These are phyloP conservation scores for Pugionium cornutum DNA, from an alignment of 345 rosid genomes.

Conservation along the genomic window DNA sequence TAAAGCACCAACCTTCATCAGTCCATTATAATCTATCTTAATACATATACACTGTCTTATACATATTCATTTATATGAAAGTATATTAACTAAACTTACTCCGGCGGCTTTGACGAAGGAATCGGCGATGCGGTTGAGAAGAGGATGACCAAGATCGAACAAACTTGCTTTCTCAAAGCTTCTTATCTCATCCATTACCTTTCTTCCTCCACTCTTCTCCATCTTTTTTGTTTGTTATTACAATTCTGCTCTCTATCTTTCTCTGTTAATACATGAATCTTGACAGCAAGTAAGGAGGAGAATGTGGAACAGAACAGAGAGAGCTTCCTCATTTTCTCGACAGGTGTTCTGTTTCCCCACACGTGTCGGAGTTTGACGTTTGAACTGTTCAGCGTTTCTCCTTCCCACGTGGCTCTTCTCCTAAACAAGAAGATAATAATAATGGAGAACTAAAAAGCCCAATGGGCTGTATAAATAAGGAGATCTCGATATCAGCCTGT, in stretches of 20 bases:
- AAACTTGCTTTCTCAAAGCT: constrained; percentile 59
- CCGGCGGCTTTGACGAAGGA: constrained; percentile 93
- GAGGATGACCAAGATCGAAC: constrained; percentile 93
- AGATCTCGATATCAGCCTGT: constrained; percentile 8
- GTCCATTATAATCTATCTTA: neutral
- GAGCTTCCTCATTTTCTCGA: constrained; percentile 9
- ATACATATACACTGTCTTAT: neutral
- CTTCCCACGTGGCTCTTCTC: constrained; percentile 27
- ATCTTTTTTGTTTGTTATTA: neutral
- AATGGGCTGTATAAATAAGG: constrained; percentile 14
- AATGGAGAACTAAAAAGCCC: too few relatives aligned
- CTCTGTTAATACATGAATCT: neutral
- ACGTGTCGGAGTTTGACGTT: constrained; percentile 37
- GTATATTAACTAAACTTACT: constrained; percentile 37
- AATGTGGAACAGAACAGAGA: constrained; percentile 29
- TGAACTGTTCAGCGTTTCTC: constrained; percentile 24
- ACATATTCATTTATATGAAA: too few relatives aligned
- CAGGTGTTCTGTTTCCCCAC: constrained; percentile 33
- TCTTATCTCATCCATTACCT: constrained; percentile 52
- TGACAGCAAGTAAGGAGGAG: constrained; percentile 26
- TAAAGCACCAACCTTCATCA: constrained; percentile 77
- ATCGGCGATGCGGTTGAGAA: constrained; percentile 84
- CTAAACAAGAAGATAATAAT: too few relatives aligned
- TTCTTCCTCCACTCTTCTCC: constrained; percentile 41
- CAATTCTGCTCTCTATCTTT: neutral